Conservation (phyloP, 192 early-diverging fungal genomes). For the Lobosporangium transversale region DNA sequence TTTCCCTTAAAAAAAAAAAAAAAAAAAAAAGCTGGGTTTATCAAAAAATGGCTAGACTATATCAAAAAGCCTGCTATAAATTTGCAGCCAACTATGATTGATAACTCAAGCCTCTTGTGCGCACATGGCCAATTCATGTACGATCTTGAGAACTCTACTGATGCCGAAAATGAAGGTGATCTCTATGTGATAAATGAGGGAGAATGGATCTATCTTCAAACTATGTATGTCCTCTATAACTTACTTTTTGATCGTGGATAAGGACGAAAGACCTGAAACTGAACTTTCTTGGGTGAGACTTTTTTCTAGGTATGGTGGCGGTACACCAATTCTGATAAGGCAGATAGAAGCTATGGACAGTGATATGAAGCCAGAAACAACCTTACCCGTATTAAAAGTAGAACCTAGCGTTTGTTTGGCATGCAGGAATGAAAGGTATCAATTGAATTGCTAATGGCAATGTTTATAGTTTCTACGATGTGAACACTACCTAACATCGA, state of each 20-base stretch:
- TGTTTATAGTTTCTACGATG: no score
- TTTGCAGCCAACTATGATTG: conserved; percentile 9
- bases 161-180: conserved; percentile 9
- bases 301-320: conserved; percentile 30
- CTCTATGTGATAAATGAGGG: conserved; percentile 10
- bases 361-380: neutral
- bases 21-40: conserved; percentile 13
- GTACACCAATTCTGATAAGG: conserved; percentile 3
- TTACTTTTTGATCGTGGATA: no score
- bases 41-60: conserved; percentile 27
- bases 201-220: conserved; percentile 20
- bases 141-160: conserved; percentile 11
- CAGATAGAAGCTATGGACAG: neutral
- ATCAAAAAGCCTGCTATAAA: conserved; percentile 15
- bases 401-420: neutral
- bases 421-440: conserved; percentile 27
- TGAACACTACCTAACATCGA: no score
- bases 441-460: neutral
- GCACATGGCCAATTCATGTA: conserved; percentile 21
- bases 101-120: conserved; percentile 21
- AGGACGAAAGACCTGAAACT: neutral
- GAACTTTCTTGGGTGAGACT: neutral
- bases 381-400: neutral
- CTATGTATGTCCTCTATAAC: conserved; percentile 19
- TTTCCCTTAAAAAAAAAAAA: neutral